These are phyloP conservation scores for Crithidia brevicula DNA, from an alignment of 208 protist genomes.

Conservation along the genomic window DNA sequence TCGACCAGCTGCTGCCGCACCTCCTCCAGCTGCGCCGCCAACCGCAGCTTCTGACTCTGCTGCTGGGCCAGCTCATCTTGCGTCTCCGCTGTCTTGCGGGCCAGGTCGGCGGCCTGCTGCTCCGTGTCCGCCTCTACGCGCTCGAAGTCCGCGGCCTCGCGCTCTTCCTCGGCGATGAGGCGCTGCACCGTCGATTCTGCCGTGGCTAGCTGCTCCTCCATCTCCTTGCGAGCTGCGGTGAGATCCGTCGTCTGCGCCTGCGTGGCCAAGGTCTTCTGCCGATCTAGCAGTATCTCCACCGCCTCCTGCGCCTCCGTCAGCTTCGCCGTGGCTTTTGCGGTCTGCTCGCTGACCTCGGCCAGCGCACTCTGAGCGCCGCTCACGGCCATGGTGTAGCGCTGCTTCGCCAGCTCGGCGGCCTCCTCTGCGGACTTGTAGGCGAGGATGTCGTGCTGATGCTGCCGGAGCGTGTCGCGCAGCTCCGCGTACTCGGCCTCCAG, in stretches of 20 bases:
- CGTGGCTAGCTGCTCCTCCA: slow-evolving; percentile 60
- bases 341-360: slow-evolving; percentile 43
- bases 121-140: slow-evolving; percentile 78
- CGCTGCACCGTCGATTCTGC: slow-evolving; percentile 45
- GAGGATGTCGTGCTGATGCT: slow-evolving; percentile 41
- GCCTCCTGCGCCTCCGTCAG: slow-evolving; percentile 36
- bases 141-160: slow-evolving; percentile 68
- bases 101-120: slow-evolving; percentile 58
- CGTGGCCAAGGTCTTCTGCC: slow-evolving; percentile 44
- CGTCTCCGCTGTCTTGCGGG: slow-evolving; percentile 54
- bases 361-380: slow-evolving; percentile 25
- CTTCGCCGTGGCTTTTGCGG: slow-evolving; percentile 35
- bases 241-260: slow-evolving; percentile 43
- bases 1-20: slow-evolving; percentile 39
- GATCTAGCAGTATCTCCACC: slow-evolving; percentile 33
- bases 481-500: slow-evolving; percentile 52
- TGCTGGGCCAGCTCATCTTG: slow-evolving; percentile 66
- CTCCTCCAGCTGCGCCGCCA: slow-evolving; percentile 39
- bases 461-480: slow-evolving; percentile 50
- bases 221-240: slow-evolving; percentile 38
- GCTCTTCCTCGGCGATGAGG: slow-evolving; percentile 58
- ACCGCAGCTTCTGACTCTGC: slow-evolving; percentile 40
- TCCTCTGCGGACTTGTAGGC: slow-evolving; percentile 70
- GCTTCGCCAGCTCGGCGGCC: slow-evolving; percentile 43
- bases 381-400: slow-evolving; percentile 50